These are phyloP conservation scores for Phragmites australis DNA, from an alignment of 176 grass and related monocot species.

Conservation along the genomic window DNA sequence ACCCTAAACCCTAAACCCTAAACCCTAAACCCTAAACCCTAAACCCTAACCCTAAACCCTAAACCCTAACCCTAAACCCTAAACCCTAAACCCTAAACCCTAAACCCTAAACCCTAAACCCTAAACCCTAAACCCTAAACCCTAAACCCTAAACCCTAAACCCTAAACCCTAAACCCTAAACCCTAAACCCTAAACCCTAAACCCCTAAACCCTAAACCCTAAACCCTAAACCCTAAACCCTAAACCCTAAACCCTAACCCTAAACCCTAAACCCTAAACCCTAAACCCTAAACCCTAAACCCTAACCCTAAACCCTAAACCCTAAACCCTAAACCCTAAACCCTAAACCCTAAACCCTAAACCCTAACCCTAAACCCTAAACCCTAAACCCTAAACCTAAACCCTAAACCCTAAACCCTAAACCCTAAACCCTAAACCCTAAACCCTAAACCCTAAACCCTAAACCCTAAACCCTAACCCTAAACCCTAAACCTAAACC, in stretches of 20 bases:
- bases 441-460: neutral
- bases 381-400: constrained; percentile 23
- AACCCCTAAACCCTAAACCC: neutral
- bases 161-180: constrained; percentile 14
- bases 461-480: constrained; percentile 19
- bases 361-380: neutral
- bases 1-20: neutral
- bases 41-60: neutral
- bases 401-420: constrained; percentile 14
- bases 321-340: neutral
- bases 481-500: neutral
- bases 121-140: neutral
- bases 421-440: neutral
- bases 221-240: constrained; percentile 28
- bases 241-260: constrained; percentile 1
- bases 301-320: neutral
- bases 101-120: neutral
- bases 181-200: neutral
- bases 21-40: constrained; percentile 5
- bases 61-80: neutral
- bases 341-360: constrained; percentile 22
- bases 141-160: constrained; percentile 11
- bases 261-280: neutral
- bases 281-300: neutral
- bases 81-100: neutral